phyloP scores from a whole-genome alignment of 768 basidiomycete genomes.

The Phaffia tasmanica region DNA sequence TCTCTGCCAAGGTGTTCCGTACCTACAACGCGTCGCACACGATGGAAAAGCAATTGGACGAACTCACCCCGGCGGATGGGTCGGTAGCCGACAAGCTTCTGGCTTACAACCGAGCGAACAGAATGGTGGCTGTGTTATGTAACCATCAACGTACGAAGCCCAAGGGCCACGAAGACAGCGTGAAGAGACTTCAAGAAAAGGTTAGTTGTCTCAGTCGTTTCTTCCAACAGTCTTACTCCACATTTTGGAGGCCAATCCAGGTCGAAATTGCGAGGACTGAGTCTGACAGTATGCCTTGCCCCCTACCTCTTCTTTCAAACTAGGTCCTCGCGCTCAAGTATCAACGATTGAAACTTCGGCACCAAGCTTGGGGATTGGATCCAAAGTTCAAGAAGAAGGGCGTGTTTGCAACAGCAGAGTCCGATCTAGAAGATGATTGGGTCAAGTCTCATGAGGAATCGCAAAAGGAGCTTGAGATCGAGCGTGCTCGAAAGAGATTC shows the following conservation, averaged over 20 bases:
- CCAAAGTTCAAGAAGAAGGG: conserved; percentile 70
- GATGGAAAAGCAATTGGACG: conserved; percentile 80
- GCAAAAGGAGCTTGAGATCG: conserved; percentile 66
- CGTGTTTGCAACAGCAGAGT: conserved; percentile 65
- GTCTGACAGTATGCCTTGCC: neutral
- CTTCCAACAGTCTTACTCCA: neutral
- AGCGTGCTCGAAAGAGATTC: conserved; percentile 87
- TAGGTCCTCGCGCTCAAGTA: conserved; percentile 85
- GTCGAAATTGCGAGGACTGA: neutral
- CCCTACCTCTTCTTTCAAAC: neutral
- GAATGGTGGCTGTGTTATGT: conserved; percentile 92
- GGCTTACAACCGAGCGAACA: conserved; percentile 93
- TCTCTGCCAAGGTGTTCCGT: conserved; percentile 99
- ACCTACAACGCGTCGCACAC: conserved; percentile 97
- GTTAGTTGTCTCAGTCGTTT: conserved; percentile 42
- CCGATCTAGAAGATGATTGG: conserved; percentile 89
- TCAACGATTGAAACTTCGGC: conserved; percentile 91
- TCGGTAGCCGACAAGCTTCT: conserved; percentile 92
- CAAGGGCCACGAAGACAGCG: conserved; percentile 83
- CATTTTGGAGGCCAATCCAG: neutral
- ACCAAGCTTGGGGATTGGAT: conserved; percentile 68
- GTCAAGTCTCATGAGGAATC: conserved; percentile 67
- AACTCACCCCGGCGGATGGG: conserved; percentile 54
- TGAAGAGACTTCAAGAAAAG: conserved; percentile 88
- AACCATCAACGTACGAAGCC: conserved; percentile 95